Conservation (phyloP, 106 monocot genomes). For the Ottelia alismoides region DNA sequence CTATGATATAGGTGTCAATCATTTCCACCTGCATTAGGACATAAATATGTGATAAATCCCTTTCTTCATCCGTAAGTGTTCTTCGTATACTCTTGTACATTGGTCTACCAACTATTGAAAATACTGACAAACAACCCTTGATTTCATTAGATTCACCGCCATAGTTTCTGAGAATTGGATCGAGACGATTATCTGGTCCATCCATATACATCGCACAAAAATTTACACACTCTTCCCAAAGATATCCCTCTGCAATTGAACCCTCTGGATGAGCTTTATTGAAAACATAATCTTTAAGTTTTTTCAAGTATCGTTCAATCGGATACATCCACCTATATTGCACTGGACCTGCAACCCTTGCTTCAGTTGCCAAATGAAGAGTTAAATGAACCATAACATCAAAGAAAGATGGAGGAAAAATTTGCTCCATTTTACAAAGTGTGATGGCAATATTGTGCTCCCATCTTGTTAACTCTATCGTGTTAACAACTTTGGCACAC, state of each 20-base stretch:
- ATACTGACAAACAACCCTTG: background rate
- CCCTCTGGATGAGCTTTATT: too few relatives aligned
- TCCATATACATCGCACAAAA: background rate
- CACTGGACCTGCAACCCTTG: background rate
- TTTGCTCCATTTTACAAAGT: background rate
- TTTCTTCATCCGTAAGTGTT: background rate
- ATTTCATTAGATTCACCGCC: background rate
- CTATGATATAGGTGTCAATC: too few relatives aligned
- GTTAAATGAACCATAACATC: conserved; percentile 4
- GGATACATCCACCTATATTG: conserved; percentile 4
- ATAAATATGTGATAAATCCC: too few relatives aligned
- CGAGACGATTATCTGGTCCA: background rate
- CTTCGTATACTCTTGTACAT: background rate
- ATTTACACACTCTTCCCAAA: too few relatives aligned
- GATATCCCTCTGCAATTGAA: too few relatives aligned
- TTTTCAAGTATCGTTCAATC: too few relatives aligned
- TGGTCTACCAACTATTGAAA: background rate
- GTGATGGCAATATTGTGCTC: background rate
- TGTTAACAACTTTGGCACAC: background rate
- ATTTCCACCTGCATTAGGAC: too few relatives aligned
- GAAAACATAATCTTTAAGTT: too few relatives aligned
- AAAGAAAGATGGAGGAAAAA: conserved; percentile 3
- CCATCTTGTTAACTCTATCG: too few relatives aligned
- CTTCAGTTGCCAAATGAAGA: background rate
- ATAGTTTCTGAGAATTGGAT: too few relatives aligned